phyloP scores from a whole-genome alignment of 2,329 filamentous ascomycete species.

The Dothistroma pini region DNA sequence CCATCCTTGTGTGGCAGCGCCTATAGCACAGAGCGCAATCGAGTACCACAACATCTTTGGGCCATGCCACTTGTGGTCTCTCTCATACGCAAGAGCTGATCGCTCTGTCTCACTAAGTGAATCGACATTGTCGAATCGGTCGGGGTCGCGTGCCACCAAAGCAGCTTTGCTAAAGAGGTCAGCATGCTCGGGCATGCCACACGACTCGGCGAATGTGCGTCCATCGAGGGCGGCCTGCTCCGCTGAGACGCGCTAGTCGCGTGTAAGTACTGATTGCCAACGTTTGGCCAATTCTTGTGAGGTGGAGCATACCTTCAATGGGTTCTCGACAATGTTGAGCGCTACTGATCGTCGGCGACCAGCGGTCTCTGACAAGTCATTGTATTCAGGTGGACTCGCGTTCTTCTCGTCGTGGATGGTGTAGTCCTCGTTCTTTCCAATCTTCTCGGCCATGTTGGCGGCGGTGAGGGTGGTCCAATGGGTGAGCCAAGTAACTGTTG shows the following conservation, averaged over 20 bases:
- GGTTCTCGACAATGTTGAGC: conserved; percentile 48
- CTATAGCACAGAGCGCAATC: conserved; percentile 46
- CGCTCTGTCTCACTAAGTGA: conserved; percentile 60
- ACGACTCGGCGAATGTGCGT: conserved; percentile 31
- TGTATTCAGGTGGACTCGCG: background rate
- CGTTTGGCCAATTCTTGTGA: background rate
- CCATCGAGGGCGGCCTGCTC: conserved; percentile 36
- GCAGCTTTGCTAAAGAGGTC: conserved; percentile 47
- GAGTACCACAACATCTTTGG: conserved; percentile 62
- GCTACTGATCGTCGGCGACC: conserved; percentile 41
- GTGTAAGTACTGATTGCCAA: conserved; percentile 13
- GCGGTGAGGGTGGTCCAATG: background rate
- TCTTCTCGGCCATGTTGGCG: background rate
- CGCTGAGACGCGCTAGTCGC: conserved; percentile 31
- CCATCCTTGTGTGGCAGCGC: conserved; percentile 35
- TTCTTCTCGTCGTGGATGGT: background rate
- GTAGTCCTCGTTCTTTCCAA: background rate
- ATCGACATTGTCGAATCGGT: conserved; percentile 58
- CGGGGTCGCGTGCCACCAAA: conserved; percentile 68
- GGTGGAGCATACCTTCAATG: conserved; percentile 39
- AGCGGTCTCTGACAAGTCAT: conserved; percentile 12
- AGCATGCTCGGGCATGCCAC: conserved; percentile 38
- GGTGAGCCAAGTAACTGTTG: background rate
- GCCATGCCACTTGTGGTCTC: conserved; percentile 64
- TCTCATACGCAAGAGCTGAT: conserved; percentile 57